These are phyloP conservation scores for Mycena capillaripes DNA, from an alignment of 768 basidiomycete genomes.

Conservation along the genomic window DNA sequence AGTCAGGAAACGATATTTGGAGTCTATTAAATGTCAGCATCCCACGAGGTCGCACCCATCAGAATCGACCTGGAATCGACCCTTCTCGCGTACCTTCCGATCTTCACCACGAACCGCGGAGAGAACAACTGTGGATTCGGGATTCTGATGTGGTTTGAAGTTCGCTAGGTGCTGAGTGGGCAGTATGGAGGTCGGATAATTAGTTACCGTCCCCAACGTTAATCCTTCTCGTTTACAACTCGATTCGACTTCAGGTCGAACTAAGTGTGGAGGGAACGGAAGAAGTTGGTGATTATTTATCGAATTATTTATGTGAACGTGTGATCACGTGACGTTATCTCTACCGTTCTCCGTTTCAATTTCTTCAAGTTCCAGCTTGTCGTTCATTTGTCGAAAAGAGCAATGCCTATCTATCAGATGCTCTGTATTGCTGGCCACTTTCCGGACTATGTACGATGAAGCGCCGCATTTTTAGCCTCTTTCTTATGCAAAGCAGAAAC, in stretches of 20 bases:
- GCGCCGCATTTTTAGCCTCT: not conserved
- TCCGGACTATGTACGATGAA: constrained; percentile 72
- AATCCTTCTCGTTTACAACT: not conserved
- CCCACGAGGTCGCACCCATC: constrained; percentile 13
- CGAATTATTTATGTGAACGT: not conserved
- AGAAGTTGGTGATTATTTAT: no score
- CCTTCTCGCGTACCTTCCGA: no score
- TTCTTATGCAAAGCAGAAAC: constrained; percentile 60
- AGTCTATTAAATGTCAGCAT: constrained; percentile 20
- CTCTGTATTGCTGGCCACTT: constrained; percentile 86
- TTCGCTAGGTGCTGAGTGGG: no score
- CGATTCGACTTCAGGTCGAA: no score
- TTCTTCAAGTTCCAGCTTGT: no score
- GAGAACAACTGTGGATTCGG: no score
- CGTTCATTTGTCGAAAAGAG: no score
- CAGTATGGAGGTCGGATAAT: no score
- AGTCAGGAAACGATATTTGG: constrained; percentile 4
- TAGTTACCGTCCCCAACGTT: not conserved
- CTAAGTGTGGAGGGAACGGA: not conserved
- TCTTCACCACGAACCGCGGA: no score
- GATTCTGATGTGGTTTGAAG: no score
- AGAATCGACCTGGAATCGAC: not conserved
- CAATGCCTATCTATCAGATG: constrained; percentile 92
- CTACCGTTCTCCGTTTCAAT: no score
- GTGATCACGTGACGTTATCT: not conserved